phyloP scores from a whole-genome alignment of 108 stramenopile species.

The Cyclotella atomus region DNA sequence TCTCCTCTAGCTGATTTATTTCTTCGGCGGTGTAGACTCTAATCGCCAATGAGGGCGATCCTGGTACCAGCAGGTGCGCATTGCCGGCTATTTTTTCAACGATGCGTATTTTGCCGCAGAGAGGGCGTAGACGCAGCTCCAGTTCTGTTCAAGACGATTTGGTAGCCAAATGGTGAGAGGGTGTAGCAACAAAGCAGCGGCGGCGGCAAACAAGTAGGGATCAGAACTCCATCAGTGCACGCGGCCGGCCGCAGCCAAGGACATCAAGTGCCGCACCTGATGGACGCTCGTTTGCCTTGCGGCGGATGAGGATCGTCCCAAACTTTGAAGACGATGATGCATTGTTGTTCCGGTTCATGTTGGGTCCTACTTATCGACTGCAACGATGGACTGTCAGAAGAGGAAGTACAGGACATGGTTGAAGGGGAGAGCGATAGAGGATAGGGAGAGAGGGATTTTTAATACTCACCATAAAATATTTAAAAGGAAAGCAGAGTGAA shows the following conservation, averaged over 20 bases:
- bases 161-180: too few relatives aligned
- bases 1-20: conserved; percentile 28
- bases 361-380: neutral
- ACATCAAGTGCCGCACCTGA: conserved; percentile 26
- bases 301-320: conserved; percentile 48
- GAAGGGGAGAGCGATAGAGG: too few relatives aligned
- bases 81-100: conserved; percentile 54
- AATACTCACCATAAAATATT: too few relatives aligned
- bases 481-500: too few relatives aligned
- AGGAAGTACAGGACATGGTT: too few relatives aligned
- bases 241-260: conserved; percentile 1
- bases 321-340: conserved; percentile 8
- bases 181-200: too few relatives aligned
- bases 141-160: conserved; percentile 47
- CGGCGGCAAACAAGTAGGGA: too few relatives aligned
- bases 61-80: conserved; percentile 64
- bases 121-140: conserved; percentile 48
- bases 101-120: conserved; percentile 56
- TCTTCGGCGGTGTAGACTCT: conserved; percentile 46
- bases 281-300: conserved; percentile 45
- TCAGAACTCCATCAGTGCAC: too few relatives aligned
- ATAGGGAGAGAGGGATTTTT: too few relatives aligned
- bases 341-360: neutral
- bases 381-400: too few relatives aligned
- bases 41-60: conserved; percentile 46